Evolutionary conservation across 495 filamentous ascomycete species (phyloP).

Genomic region (Astrothelium macrocarpum): DNA sequence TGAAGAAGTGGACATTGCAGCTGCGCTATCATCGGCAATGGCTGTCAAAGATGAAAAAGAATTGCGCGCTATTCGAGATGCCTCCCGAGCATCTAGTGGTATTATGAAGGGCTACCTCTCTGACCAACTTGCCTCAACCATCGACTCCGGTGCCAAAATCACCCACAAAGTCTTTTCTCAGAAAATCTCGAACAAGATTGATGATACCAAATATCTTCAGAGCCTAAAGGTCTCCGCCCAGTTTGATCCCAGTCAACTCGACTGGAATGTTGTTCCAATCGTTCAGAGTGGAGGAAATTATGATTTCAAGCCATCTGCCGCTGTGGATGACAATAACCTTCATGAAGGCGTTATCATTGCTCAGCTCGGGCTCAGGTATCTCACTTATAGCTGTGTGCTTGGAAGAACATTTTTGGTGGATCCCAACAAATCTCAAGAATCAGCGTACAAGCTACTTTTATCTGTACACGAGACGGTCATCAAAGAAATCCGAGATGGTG

Average conservation of each 20-base stretch:
- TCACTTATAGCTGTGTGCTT: slow-evolving; percentile 83
- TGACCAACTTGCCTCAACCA: slow-evolving; percentile 90
- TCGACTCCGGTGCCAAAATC: slow-evolving; percentile 94
- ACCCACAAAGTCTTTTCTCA: slow-evolving; percentile 73
- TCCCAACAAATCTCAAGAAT: slow-evolving; percentile 88
- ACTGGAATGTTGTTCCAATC: slow-evolving; percentile 86
- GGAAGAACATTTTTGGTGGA: slow-evolving; percentile 92
- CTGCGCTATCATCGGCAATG: slow-evolving; percentile 71
- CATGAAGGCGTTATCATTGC: slow-evolving; percentile 88
- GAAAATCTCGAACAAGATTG: slow-evolving; percentile 82
- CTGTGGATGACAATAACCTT: slow-evolving; percentile 72
- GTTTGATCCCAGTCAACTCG: slow-evolving; percentile 83
- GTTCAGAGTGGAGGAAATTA: slow-evolving; percentile 94
- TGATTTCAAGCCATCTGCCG: slow-evolving; percentile 68
- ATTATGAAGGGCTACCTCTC: slow-evolving; percentile 90
- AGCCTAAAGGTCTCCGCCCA: slow-evolving; percentile 74
- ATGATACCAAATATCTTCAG: slow-evolving; percentile 86
- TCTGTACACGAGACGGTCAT: slow-evolving; percentile 76
- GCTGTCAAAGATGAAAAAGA: slow-evolving; percentile 96
- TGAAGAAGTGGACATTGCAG: slow-evolving; percentile 79
- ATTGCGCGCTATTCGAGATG: slow-evolving; percentile 84
- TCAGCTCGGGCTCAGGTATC: slow-evolving; percentile 84
- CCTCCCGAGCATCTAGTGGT: slow-evolving; percentile 83
- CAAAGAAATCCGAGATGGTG: slow-evolving; percentile 82
- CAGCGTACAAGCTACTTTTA: slow-evolving; percentile 86